These are phyloP conservation scores for Ilyonectria destructans DNA, from an alignment of 2,329 filamentous ascomycete genomes.

Conservation along the genomic window DNA sequence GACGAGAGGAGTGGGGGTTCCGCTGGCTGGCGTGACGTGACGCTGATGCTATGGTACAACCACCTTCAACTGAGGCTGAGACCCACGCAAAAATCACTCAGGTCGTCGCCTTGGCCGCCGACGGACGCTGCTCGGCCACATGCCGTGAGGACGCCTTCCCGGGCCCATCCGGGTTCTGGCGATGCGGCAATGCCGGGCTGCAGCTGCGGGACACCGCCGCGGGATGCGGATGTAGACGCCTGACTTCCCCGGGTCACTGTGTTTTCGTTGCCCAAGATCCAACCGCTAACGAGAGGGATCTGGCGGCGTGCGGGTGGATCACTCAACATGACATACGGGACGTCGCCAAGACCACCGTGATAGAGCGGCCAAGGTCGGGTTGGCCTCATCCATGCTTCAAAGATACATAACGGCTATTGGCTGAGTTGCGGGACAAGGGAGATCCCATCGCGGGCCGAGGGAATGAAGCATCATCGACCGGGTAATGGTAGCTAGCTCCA, in stretches of 20 bases:
- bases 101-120: not conserved
- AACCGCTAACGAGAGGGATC: too few relatives aligned
- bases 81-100: slow-evolving; percentile 29
- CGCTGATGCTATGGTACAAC: not conserved
- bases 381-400: not conserved
- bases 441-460: slow-evolving; percentile 25
- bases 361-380: slow-evolving; percentile 12
- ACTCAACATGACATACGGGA: not conserved
- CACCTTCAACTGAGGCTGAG: not conserved
- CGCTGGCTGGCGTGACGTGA: slow-evolving; percentile 15
- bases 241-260: slow-evolving; percentile 10
- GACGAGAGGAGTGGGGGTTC: not conserved
- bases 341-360: not conserved
- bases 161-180: slow-evolving; percentile 33
- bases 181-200: slow-evolving; percentile 26
- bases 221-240: slow-evolving; percentile 25
- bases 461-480: not conserved
- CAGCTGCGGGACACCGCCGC: slow-evolving; percentile 22
- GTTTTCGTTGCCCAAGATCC: slow-evolving; percentile 12
- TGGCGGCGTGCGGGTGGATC: too few relatives aligned
- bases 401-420: slow-evolving; percentile 7
- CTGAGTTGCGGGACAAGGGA: slow-evolving; percentile 9
- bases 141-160: slow-evolving; percentile 22
- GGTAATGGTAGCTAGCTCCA: not conserved
- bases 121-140: slow-evolving; percentile 21